These are phyloP conservation scores for Cryptosporidium baileyi DNA, from an alignment of 169 alveolate species.

Conservation along the genomic window DNA sequence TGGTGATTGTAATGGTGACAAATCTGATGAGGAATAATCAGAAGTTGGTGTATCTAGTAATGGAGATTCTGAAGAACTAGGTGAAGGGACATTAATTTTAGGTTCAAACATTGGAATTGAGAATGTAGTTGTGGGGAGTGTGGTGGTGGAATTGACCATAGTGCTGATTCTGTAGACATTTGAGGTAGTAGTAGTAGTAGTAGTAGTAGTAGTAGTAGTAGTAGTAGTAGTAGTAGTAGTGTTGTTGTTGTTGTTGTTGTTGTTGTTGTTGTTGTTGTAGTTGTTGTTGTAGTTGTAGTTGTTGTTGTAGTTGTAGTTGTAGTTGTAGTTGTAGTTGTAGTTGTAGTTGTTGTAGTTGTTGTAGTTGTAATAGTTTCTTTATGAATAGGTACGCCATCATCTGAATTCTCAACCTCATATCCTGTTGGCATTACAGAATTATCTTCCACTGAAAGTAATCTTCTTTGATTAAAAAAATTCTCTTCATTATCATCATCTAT, in stretches of 20 bases:
- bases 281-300: neutral
- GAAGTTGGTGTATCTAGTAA: slow-evolving; percentile 8
- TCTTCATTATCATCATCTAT: neutral
- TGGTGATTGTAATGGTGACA: neutral
- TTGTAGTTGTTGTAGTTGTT: neutral
- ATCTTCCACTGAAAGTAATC: neutral
- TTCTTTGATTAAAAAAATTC: neutral
- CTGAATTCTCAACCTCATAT: neutral
- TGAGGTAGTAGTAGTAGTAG: slow-evolving; percentile 17
- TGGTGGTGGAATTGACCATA: slow-evolving; percentile 15
- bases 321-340: neutral
- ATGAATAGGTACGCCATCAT: neutral
- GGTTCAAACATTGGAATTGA: neutral
- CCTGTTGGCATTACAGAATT: neutral
- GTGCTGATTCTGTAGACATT: neutral
- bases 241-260: neutral
- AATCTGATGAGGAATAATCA: neutral
- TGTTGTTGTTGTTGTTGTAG: neutral
- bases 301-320: neutral
- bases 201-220: neutral
- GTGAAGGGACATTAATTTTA: neutral
- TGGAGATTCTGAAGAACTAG: slow-evolving; percentile 21
- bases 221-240: neutral
- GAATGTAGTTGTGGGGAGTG: neutral
- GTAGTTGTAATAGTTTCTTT: neutral